Evolutionary conservation across 495 filamentous ascomycete genomes (phyloP).

Genomic region (Aspergillus homomorphus): DNA sequence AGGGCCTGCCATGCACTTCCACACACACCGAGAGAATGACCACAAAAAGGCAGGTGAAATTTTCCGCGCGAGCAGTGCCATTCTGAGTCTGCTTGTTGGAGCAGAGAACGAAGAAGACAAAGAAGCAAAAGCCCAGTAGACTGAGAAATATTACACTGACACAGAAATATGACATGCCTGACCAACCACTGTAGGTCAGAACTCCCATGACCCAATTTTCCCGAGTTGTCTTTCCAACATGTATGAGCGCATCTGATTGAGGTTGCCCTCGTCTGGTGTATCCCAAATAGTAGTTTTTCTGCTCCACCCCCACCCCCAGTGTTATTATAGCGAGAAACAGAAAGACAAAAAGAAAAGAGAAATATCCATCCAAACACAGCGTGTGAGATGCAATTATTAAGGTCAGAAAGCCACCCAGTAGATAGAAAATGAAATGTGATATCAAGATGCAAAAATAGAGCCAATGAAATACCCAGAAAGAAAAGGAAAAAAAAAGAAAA

Average conservation of each 20-base stretch:
- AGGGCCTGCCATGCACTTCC: no score
- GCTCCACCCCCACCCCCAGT: constrained; percentile 4
- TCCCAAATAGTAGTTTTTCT: constrained; percentile 12
- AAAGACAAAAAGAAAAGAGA: constrained; percentile 21
- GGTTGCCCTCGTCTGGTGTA: constrained; percentile 26
- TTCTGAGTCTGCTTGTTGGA: constrained; percentile 11
- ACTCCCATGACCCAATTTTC: background rate
- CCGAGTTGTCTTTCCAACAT: background rate
- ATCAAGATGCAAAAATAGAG: constrained; percentile 4
- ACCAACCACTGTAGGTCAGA: background rate
- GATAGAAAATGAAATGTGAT: constrained; percentile 14
- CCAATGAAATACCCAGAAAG: constrained; percentile 10
- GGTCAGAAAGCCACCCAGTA: constrained; percentile 22
- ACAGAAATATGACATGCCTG: background rate
- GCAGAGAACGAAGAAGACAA: background rate
- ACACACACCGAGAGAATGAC: background rate
- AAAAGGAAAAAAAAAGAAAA: constrained; percentile 9
- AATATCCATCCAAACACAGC: constrained; percentile 7
- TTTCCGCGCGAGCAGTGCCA: constrained; percentile 13
- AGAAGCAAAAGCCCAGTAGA: background rate
- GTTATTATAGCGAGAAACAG: constrained; percentile 4
- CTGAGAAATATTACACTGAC: background rate
- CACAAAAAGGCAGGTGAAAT: constrained; percentile 3
- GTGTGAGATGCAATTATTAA: constrained; percentile 18
- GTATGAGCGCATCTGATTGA: constrained; percentile 16